Evolutionary conservation across 495 filamentous ascomycete species (phyloP).

Genomic region (Penicilliopsis zonata): DNA sequence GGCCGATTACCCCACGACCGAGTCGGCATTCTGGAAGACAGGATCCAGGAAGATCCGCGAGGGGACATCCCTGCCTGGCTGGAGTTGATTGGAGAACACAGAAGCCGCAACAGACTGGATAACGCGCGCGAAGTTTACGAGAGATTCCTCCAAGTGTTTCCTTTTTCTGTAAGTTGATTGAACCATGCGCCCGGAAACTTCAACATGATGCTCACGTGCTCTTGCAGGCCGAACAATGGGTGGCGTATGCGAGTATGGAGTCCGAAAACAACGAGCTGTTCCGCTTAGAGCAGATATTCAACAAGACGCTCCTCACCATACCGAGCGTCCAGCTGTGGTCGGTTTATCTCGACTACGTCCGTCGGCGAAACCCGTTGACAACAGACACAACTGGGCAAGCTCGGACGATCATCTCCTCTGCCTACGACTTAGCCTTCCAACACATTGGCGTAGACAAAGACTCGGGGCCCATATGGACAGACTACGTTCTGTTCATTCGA

Average conservation of each 20-base stretch:
- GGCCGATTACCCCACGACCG: constrained; percentile 63
- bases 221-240: constrained; percentile 79
- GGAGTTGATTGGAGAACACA: constrained; percentile 73
- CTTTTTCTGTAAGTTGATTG: constrained; percentile 64
- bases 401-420: constrained; percentile 61
- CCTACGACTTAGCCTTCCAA: constrained; percentile 84
- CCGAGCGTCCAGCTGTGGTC: constrained; percentile 82
- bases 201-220: constrained; percentile 7
- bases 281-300: constrained; percentile 72
- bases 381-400: constrained; percentile 68
- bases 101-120: constrained; percentile 66
- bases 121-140: constrained; percentile 73
- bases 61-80: constrained; percentile 89
- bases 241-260: constrained; percentile 77
- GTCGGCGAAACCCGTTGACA: constrained; percentile 73
- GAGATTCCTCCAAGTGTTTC: constrained; percentile 76
- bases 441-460: constrained; percentile 87
- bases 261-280: constrained; percentile 65
- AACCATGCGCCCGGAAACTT: constrained; percentile 3
- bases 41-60: constrained; percentile 79
- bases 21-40: constrained; percentile 76
- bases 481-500: constrained; percentile 85
- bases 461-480: constrained; percentile 80
- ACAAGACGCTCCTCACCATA: constrained; percentile 54
- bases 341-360: constrained; percentile 89